These are phyloP conservation scores for Cutaneotrichosporon cyanovorans DNA, from an alignment of 1,284 basidiomycete species.

Conservation along the genomic window DNA sequence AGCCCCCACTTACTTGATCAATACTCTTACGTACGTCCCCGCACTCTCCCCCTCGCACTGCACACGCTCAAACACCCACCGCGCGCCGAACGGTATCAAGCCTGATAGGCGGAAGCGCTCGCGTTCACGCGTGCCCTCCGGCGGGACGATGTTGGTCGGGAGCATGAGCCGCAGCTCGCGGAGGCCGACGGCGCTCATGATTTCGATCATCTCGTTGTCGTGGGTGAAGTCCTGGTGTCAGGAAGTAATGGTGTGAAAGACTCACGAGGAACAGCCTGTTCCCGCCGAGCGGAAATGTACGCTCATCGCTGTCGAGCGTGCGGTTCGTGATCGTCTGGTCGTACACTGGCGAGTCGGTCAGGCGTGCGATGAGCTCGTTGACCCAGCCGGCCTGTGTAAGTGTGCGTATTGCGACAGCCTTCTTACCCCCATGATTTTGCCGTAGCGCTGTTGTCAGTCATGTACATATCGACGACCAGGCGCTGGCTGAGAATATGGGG, in stretches of 20 bases:
- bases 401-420: not conserved
- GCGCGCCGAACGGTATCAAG: conserved; percentile 38
- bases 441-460: conserved; percentile 25
- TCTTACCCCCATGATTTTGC: conserved; percentile 21
- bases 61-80: conserved; percentile 35
- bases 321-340: conserved; percentile 70
- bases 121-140: conserved; percentile 12
- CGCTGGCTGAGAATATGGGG: no score
- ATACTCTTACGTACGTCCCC: conserved; percentile 31
- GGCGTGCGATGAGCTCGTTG: conserved; percentile 74
- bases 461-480: no score
- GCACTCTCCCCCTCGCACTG: conserved; percentile 28
- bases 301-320: conserved; percentile 60
- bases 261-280: conserved; percentile 37
- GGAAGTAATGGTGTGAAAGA: conserved; percentile 44
- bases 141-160: not conserved
- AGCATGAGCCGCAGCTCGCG: conserved; percentile 43
- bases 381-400: conserved; percentile 57
- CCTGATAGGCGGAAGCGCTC: conserved; percentile 28
- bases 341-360: conserved; percentile 55
- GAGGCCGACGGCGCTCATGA: conserved; percentile 65
- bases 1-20: conserved; percentile 30
- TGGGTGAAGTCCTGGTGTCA: conserved; percentile 61
- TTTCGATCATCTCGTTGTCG: conserved; percentile 70
- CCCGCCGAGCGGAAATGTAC: conserved; percentile 58